Percentiles rank a stretch among this genome's conserved stretches.
Evolutionary conservation across 352 stramenopile species (phyloP).

Genomic region (Phytopythium chamaehyphon): DNA sequence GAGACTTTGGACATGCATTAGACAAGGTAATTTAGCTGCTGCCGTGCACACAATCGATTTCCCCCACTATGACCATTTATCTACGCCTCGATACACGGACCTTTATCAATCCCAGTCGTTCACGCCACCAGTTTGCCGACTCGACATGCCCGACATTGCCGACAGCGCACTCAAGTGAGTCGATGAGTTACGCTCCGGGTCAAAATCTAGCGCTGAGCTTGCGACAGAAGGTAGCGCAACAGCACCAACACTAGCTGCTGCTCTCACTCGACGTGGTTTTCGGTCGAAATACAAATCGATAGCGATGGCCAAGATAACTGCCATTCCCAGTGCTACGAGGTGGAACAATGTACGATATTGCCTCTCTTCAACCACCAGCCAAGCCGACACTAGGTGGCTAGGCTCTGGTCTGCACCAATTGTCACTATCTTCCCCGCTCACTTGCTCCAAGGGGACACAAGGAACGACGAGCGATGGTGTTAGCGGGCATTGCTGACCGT

Average conservation of each 20-base stretch:
- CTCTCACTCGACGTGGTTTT: slow-evolving; percentile 13
- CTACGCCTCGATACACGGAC: background rate
- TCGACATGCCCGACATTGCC: slow-evolving; percentile 3
- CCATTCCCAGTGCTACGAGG: slow-evolving; percentile 20
- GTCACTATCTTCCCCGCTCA: slow-evolving; percentile 9
- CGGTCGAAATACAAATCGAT: slow-evolving; percentile 26
- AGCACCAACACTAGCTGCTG: slow-evolving; percentile 4
- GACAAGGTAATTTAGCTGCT: background rate
- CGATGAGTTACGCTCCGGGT: slow-evolving; percentile 2
- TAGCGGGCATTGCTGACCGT: slow-evolving; percentile 6
- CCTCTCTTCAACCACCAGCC: slow-evolving; percentile 20
- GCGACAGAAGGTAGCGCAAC: slow-evolving; percentile 16
- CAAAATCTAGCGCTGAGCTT: slow-evolving; percentile 20
- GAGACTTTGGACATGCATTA: background rate
- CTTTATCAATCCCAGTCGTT: background rate
- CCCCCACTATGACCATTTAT: no score
- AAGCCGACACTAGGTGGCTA: slow-evolving; percentile 16
- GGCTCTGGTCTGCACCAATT: slow-evolving; percentile 22
- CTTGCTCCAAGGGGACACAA: slow-evolving; percentile 15
- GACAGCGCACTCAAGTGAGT: slow-evolving; percentile 1
- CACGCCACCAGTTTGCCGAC: background rate
- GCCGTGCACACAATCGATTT: background rate
- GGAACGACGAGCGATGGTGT: slow-evolving; percentile 18
- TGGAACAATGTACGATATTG: slow-evolving; percentile 22
- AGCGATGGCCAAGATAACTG: slow-evolving; percentile 20